These are phyloP conservation scores for Coemansia javaensis DNA, from an alignment of 192 early-diverging fungal genomes.

Conservation along the genomic window DNA sequence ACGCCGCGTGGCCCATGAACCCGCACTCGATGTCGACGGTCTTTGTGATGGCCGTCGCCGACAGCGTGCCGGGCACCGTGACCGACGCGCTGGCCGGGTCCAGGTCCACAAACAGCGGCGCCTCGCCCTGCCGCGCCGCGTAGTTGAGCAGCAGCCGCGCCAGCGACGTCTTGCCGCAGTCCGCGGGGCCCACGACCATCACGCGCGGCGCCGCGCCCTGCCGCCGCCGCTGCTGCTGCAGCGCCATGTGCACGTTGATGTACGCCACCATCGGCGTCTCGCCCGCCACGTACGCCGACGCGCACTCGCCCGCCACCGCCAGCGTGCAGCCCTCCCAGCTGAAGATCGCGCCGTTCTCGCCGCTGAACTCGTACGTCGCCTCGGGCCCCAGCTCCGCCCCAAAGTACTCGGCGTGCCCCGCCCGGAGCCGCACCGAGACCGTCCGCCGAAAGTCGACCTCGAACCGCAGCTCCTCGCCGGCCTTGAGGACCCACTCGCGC, in stretches of 20 bases:
- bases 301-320: conserved; percentile 56
- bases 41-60: conserved; percentile 69
- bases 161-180: conserved; percentile 89
- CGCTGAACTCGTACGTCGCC: conserved; percentile 72
- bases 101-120: conserved; percentile 79
- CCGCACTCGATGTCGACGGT: conserved; percentile 82
- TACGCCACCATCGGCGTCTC: conserved; percentile 94
- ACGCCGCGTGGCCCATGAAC: conserved; percentile 57
- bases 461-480: conserved; percentile 88
- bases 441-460: conserved; percentile 69
- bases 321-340: conserved; percentile 88
- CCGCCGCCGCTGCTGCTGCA: conserved; percentile 68
- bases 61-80: conserved; percentile 79
- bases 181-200: conserved; percentile 84
- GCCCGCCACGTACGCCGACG: conserved; percentile 82
- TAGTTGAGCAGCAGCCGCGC: conserved; percentile 87
- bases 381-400: conserved; percentile 88
- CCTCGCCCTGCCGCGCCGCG: conserved; percentile 63
- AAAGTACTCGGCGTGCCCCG: conserved; percentile 87
- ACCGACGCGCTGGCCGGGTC: conserved; percentile 76
- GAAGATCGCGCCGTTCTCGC: conserved; percentile 84
- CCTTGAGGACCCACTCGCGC: conserved; percentile 59
- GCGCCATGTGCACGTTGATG: conserved; percentile 81
- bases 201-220: conserved; percentile 54
- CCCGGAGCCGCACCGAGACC: conserved; percentile 59